A percentile compares a stretch with the other conserved stretches of the same genome.
These are phyloP conservation scores for Coemansia sp. DNA, from an alignment of 192 early-diverging fungal species.

Conservation along the genomic window DNA sequence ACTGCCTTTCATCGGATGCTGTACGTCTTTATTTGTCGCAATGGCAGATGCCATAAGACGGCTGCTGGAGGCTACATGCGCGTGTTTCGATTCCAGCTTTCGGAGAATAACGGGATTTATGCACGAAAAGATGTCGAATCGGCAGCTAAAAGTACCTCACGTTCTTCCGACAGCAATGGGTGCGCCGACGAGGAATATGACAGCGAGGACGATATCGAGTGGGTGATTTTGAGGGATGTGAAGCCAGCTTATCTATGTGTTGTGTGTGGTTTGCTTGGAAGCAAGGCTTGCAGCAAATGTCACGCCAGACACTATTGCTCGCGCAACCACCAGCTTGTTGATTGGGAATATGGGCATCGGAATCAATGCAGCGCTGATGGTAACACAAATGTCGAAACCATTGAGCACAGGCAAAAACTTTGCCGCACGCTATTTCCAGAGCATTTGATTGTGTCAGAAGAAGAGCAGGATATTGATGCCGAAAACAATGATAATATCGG, in stretches of 20 bases:
- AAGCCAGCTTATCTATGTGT: conserved; percentile 58
- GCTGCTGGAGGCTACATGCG: conserved; percentile 70
- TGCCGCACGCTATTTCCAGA: conserved; percentile 60
- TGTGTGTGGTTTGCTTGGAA: conserved; percentile 72
- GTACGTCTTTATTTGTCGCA: conserved; percentile 92
- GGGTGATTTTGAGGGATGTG: conserved; percentile 17
- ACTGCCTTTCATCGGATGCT: conserved; percentile 90
- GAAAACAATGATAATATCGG: conserved; percentile 53
- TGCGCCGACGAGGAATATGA: conserved; percentile 39
- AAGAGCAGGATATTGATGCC: conserved; percentile 55
- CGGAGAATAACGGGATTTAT: conserved; percentile 72
- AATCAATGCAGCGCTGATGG: conserved; percentile 57
- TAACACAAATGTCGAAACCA: conserved; percentile 6
- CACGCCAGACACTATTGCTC: conserved; percentile 75
- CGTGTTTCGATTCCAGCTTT: conserved; percentile 77
- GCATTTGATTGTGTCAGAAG: conserved; percentile 68
- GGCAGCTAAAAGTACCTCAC: conserved; percentile 13
- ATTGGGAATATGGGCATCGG: conserved; percentile 81
- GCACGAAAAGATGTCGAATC: conserved; percentile 6
- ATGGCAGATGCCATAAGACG: conserved; percentile 75
- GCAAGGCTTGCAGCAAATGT: conserved; percentile 80
- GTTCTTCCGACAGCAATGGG: background rate
- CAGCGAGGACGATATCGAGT: conserved; percentile 36
- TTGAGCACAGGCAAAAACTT: conserved; percentile 21
- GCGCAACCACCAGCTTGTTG: conserved; percentile 76